Base-by-base conservation (phyloP, 2,329 filamentous ascomycete genomes). In the Mycosphaerella sp. region DNA sequence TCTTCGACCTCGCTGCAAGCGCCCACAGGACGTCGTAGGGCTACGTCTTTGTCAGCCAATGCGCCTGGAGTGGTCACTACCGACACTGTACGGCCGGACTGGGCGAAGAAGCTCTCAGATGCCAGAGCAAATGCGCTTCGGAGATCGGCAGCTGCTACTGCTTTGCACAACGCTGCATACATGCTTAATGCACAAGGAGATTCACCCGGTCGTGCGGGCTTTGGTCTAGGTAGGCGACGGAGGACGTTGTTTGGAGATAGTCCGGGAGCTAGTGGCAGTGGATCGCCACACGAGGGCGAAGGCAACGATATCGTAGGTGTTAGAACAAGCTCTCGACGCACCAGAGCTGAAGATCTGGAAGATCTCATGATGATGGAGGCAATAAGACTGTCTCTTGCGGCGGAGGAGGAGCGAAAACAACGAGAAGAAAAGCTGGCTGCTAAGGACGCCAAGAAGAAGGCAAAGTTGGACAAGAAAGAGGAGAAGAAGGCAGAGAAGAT, bases 331-430 rank as follows among this genome's bases (percentile, higher is more conserved):
- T 79, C 78, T 32, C 72, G 83, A 53, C 73, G 81, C 55, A 79
- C 70, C 50, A 78, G 88, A 27, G 81, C 94, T 65, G 88, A 94
- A 17, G 90, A 97, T 60, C 77, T 97, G 0, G 93, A 98, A 67
- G 91, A 95, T 43, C 87, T 98, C 75, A 98, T 98, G 93, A 89
- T 97, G 76, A 89, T 93, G 77, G 93, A 98, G 68, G 93, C 93
- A 0, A 94, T 98, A 42, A 79, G 93, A 35, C 70, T 95, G 27
- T 95, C 89, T 42, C 75, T 98, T n/a, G 89, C 86, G 0, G 85
- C 88, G 1, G 93, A 98, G 67, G 91, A 97, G 63, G 91, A 97
- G 37, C 80, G 91, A n/a, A 86, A 89, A 60, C 85, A 80, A 41
- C 93, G 88, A 63, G 84, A 86, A 43, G 87, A 93, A 44, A 91